These are phyloP conservation scores for Colletotrichum spaethianum DNA, from an alignment of 2,329 filamentous ascomycete species.

Conservation along the genomic window DNA sequence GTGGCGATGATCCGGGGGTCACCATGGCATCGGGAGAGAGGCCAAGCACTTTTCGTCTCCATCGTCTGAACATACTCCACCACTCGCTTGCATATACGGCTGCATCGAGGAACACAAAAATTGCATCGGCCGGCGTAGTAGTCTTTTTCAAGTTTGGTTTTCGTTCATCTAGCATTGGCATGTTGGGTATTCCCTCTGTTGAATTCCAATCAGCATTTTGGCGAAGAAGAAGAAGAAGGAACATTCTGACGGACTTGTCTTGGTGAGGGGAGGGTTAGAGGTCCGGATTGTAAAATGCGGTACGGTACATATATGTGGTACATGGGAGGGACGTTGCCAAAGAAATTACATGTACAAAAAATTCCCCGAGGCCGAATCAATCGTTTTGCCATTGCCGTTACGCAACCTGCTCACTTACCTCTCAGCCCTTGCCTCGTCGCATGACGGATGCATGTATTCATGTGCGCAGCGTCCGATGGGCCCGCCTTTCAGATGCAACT, in stretches of 20 bases:
- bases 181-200: neutral
- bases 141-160: neutral
- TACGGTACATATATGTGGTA: neutral
- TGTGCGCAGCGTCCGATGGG: neutral
- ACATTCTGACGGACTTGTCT: neutral
- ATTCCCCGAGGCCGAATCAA: neutral
- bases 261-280: neutral
- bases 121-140: conserved; percentile 26
- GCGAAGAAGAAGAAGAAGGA: neutral
- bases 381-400: neutral
- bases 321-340: neutral
- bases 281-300: neutral
- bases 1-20: conserved; percentile 10
- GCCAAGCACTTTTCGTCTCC: too few species aligned
- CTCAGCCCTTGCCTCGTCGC: neutral
- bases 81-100: conserved; percentile 4
- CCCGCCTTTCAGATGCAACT: neutral
- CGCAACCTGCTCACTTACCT: neutral
- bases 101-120: conserved; percentile 14
- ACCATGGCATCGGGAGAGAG: neutral
- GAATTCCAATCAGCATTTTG: neutral
- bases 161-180: conserved; percentile 2
- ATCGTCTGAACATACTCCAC: conserved; percentile 17
- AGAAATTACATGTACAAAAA: too few species aligned
- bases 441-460: neutral